phyloP scores from a whole-genome alignment of 2,329 filamentous ascomycete genomes.

The Echinosphaeria canescens region DNA sequence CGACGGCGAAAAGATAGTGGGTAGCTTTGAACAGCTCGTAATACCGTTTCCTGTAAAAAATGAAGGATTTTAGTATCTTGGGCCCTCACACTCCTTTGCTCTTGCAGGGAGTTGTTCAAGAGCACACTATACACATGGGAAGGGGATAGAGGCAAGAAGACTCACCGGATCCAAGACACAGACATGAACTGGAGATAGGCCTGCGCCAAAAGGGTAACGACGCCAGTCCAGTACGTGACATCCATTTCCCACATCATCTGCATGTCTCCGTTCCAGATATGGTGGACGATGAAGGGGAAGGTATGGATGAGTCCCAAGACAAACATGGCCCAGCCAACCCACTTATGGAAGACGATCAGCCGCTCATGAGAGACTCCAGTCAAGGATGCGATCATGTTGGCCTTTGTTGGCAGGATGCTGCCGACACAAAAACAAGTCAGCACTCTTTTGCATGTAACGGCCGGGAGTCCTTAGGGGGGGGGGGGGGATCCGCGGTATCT shows the following conservation, averaged over 20 bases:
- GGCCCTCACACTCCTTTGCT: no score
- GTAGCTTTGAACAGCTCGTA: slow-evolving; percentile 41
- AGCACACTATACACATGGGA: neutral
- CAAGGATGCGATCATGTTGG: slow-evolving; percentile 27
- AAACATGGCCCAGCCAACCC: slow-evolving; percentile 32
- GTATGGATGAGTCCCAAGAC: slow-evolving; percentile 32
- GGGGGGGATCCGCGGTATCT: no score
- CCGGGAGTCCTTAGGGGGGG: neutral
- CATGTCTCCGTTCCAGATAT: slow-evolving; percentile 24
- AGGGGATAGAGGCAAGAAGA: neutral
- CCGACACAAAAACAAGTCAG: no score
- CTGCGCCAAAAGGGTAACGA: slow-evolving; percentile 27
- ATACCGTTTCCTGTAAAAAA: slow-evolving; percentile 21
- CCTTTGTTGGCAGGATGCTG: slow-evolving; percentile 25
- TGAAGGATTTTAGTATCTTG: no score
- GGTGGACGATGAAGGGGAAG: slow-evolving; percentile 33
- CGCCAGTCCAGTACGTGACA: slow-evolving; percentile 30
- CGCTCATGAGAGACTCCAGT: slow-evolving; percentile 34
- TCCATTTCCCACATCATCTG: slow-evolving; percentile 18
- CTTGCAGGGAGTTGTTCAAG: no score
- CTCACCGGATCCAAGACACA: slow-evolving; percentile 22
- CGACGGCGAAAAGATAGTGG: slow-evolving; percentile 25
- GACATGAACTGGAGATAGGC: slow-evolving; percentile 32
- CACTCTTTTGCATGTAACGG: no score
- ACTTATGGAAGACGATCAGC: slow-evolving; percentile 31